A percentile compares a stretch with the other conserved stretches of the same genome.
These are phyloP conservation scores for Quercus lobata DNA, from an alignment of 331 rosid genomes.

Conservation along the genomic window DNA sequence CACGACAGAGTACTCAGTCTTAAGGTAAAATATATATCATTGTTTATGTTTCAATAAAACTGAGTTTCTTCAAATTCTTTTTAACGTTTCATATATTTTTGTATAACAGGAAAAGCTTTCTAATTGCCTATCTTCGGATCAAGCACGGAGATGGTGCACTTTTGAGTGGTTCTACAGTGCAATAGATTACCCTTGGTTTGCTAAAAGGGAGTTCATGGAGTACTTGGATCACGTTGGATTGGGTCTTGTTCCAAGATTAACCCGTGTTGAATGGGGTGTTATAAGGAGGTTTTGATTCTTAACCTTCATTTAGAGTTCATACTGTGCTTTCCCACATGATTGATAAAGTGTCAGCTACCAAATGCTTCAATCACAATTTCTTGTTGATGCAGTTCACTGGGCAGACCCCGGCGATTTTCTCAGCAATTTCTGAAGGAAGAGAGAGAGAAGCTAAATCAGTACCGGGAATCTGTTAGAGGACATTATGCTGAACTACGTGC, in stretches of 20 bases:
- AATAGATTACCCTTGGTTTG: conserved; percentile 95
- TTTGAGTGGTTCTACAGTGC: conserved; percentile 99
- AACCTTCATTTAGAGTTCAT: conserved; percentile 23
- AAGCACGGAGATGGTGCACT: conserved; percentile 76
- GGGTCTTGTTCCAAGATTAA: conserved; percentile 92
- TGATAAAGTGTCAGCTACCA: not conserved
- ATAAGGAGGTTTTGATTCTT: conserved; percentile 63
- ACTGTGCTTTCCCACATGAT: conserved; percentile 7
- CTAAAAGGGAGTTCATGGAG: conserved; percentile 87
- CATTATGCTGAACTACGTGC: conserved; percentile 85
- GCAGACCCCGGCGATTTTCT: conserved; percentile 91
- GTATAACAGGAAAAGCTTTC: conserved; percentile 61
- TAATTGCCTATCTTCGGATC: conserved; percentile 63
- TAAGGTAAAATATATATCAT: conserved; percentile 44
- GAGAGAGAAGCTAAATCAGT: conserved; percentile 78
- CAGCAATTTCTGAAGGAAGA: conserved; percentile 79
- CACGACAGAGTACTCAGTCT: conserved; percentile 27
- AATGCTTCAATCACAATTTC: conserved; percentile 19
- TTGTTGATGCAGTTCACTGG: conserved; percentile 79
- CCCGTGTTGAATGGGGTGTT: conserved; percentile 97
- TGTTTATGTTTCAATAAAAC: conserved; percentile 15
- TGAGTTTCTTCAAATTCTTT: conserved; percentile 6
- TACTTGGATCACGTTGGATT: conserved; percentile 94
- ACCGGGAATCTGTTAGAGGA: conserved; percentile 80
- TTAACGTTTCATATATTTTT: not conserved